phyloP scores from a whole-genome alignment of 2,329 filamentous ascomycete species.

The Penicillium sp. region DNA sequence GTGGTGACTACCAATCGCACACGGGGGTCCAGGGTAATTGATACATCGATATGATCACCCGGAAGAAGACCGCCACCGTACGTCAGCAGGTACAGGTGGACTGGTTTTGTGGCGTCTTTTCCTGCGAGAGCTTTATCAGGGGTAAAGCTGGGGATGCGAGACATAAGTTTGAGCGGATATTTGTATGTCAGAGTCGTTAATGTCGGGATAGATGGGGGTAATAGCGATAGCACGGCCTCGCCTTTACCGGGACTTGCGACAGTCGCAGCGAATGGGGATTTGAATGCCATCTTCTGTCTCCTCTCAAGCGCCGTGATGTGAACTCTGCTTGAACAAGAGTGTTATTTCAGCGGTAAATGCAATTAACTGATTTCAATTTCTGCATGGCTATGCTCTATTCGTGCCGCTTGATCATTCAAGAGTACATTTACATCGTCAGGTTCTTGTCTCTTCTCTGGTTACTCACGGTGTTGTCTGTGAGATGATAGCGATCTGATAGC shows the following conservation, averaged over 20 bases:
- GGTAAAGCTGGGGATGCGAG: constrained; percentile 64
- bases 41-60: constrained; percentile 75
- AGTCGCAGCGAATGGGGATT: constrained; percentile 73
- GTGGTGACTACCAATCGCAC: constrained; percentile 63
- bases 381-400: constrained; percentile 8
- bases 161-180: constrained; percentile 91
- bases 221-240: constrained; percentile 65
- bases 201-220: constrained; percentile 68
- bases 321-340: constrained; percentile 1
- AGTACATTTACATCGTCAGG: not conserved
- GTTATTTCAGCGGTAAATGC: not conserved
- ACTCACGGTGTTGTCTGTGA: not conserved
- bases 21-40: constrained; percentile 59
- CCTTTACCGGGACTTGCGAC: constrained; percentile 74
- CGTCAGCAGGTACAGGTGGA: constrained; percentile 83
- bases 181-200: constrained; percentile 77
- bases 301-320: not conserved
- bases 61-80: constrained; percentile 92
- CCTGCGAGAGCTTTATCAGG: constrained; percentile 42
- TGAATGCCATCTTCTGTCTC: constrained; percentile 27
- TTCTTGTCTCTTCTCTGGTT: not conserved
- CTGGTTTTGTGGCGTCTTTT: constrained; percentile 47
- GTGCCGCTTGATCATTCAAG: not conserved
- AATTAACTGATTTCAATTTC: not conserved
- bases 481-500: not conserved